Conservation (phyloP, 805 yeast genomes). For the Candida endomychidarum region DNA sequence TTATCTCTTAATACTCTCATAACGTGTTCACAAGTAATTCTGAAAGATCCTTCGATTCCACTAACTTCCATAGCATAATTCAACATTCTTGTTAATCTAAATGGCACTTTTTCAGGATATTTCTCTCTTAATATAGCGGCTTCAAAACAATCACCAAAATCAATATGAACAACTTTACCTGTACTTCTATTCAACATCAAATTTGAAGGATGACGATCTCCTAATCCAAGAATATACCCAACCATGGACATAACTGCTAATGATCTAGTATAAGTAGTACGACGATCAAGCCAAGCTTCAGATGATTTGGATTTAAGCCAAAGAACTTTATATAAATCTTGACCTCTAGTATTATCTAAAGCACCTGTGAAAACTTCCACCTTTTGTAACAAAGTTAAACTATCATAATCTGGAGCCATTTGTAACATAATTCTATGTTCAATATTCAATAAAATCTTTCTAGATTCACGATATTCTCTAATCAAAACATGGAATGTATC, state of each 20-base stretch:
- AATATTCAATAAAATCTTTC: conserved; percentile 84
- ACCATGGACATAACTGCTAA: conserved; percentile 99
- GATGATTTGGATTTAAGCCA: conserved; percentile 97
- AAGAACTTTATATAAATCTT: conserved; percentile 89
- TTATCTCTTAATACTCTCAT: conserved; percentile 93
- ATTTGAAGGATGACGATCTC: conserved; percentile 97
- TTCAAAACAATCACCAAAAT: conserved; percentile 98
- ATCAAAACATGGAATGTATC: conserved; percentile 95
- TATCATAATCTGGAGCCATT: conserved; percentile 97
- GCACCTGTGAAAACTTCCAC: conserved; percentile 97
- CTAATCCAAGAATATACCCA: conserved; percentile 93
- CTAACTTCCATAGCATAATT: conserved; percentile 99
- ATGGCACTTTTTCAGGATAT: conserved; percentile 97
- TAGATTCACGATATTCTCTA: conserved; percentile 86
- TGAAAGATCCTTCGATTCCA: conserved; percentile 96
- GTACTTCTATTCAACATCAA: conserved; percentile 92
- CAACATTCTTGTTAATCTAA: conserved; percentile 93
- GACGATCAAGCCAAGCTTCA: conserved; percentile 96
- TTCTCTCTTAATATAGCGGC: conserved; percentile 96
- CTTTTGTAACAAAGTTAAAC: conserved; percentile 81
- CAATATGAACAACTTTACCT: conserved; percentile 95
- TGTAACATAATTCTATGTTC: conserved; percentile 95
- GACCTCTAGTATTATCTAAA: conserved; percentile 91
- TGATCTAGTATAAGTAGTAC: conserved; percentile 94
- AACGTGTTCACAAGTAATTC: conserved; percentile 95